phyloP scores from a whole-genome alignment of 2,329 filamentous ascomycete species.

The Colletotrichum noveboracense region DNA sequence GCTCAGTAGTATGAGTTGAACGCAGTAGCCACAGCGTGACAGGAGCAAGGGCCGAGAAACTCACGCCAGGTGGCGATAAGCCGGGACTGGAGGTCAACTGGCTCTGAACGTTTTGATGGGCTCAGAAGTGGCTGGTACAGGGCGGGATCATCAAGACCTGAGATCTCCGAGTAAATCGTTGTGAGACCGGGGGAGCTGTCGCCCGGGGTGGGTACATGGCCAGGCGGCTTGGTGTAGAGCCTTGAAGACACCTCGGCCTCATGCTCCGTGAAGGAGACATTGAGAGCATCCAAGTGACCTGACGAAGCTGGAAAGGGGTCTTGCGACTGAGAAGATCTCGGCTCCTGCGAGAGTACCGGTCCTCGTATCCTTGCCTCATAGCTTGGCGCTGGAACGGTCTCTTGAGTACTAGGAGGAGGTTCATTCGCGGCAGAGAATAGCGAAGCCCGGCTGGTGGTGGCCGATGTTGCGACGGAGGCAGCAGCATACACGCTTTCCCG shows the following conservation, averaged over 20 bases:
- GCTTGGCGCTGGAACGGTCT: neutral
- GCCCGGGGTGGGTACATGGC: neutral
- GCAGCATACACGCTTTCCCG: neutral
- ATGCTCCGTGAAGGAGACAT: neutral
- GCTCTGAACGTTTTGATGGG: neutral
- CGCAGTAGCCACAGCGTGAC: neutral
- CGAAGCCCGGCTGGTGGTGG: neutral
- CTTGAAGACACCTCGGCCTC: neutral
- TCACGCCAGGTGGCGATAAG: constrained; percentile 2
- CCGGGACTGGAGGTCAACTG: neutral
- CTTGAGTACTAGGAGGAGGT: neutral
- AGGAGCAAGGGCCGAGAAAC: neutral
- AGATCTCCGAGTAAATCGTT: neutral
- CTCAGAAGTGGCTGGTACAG: neutral
- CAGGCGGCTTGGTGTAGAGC: neutral
- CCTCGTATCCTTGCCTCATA: neutral
- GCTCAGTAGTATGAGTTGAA: neutral
- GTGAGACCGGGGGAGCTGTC: neutral
- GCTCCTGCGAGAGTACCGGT: neutral
- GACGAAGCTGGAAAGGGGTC: constrained; percentile 2
- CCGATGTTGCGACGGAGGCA: neutral
- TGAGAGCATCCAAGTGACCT: neutral
- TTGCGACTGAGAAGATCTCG: neutral
- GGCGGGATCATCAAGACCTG: neutral
- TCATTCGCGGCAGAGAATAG: neutral